Evolutionary conservation across 345 rosid genomes (phyloP).

Genomic region (Turnera subulata): DNA sequence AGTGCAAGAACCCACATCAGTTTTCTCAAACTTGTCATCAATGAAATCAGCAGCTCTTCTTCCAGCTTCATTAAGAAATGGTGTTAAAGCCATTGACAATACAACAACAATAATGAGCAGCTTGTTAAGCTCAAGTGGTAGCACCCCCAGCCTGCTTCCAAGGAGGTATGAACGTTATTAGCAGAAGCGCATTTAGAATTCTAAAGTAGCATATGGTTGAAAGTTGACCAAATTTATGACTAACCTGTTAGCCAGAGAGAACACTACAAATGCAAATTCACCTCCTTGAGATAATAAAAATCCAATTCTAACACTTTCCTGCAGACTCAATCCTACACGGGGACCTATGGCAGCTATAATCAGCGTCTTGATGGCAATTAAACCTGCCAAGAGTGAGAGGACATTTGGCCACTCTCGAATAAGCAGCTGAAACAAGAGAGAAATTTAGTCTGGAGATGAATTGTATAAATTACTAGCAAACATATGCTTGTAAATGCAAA

Average conservation of each 20-base stretch:
- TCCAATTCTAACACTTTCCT: slow-evolving; percentile 90
- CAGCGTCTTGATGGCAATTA: slow-evolving; percentile 81
- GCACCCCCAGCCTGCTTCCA: slow-evolving; percentile 80
- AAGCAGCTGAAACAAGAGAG: slow-evolving; percentile 47
- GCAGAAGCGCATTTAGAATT: slow-evolving; percentile 10
- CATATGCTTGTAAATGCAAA: neutral
- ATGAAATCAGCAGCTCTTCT: slow-evolving; percentile 75
- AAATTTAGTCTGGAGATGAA: slow-evolving; percentile 13
- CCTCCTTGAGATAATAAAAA: slow-evolving; percentile 97
- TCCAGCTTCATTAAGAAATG: slow-evolving; percentile 80
- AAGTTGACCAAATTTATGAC: slow-evolving; percentile 10
- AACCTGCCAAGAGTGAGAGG: slow-evolving; percentile 82
- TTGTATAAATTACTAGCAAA: slow-evolving; percentile 1
- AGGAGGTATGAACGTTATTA: slow-evolving; percentile 9
- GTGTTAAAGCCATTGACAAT: slow-evolving; percentile 94
- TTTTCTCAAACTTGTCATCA: slow-evolving; percentile 46
- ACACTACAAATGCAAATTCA: slow-evolving; percentile 92
- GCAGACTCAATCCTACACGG: slow-evolving; percentile 82
- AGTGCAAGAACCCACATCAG: slow-evolving; percentile 37
- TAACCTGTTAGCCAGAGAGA: slow-evolving; percentile 91
- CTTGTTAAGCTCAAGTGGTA: slow-evolving; percentile 96
- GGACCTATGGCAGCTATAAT: slow-evolving; percentile 90
- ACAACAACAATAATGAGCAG: slow-evolving; percentile 94
- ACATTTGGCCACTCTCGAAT: slow-evolving; percentile 93
- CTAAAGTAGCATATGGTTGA: slow-evolving; percentile 14